Percentiles rank a stretch among this genome's conserved stretches.
phyloP scores from a whole-genome alignment of 2,329 filamentous ascomycete species.

The Colletotrichum sp. region DNA sequence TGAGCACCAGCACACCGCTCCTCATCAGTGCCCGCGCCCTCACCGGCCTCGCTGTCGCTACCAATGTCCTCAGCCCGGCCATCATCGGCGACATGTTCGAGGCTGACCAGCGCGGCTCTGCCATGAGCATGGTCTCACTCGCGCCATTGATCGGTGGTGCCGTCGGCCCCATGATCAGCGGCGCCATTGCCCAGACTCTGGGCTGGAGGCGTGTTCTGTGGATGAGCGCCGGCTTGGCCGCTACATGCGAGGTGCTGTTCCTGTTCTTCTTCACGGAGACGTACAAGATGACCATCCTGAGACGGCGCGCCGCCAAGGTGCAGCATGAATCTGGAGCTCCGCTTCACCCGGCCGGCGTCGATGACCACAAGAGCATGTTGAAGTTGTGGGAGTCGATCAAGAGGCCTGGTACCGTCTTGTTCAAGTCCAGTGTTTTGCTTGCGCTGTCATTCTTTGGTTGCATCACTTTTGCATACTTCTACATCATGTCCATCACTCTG shows the following conservation, averaged over 20 bases:
- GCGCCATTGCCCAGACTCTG: conserved; percentile 56
- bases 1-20: conserved; percentile 47
- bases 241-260: conserved; percentile 54
- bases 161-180: conserved; percentile 60
- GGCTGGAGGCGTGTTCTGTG: conserved; percentile 62
- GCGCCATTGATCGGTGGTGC: conserved; percentile 64
- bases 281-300: conserved; percentile 62
- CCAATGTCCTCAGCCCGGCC: conserved; percentile 67
- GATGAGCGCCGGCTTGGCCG: conserved; percentile 52
- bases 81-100: conserved; percentile 69
- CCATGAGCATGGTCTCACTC: conserved; percentile 62
- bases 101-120: conserved; percentile 60
- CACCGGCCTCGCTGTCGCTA: conserved; percentile 67
- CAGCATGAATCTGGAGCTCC: conserved; percentile 31
- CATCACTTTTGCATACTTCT: conserved; percentile 57
- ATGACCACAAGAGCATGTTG: conserved; percentile 27
- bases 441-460: conserved; percentile 50
- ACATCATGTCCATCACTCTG: conserved; percentile 59
- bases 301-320: conserved; percentile 41
- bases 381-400: conserved; percentile 46
- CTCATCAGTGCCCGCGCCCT: conserved; percentile 61
- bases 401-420: conserved; percentile 52
- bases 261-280: conserved; percentile 63
- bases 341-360: conserved; percentile 6
- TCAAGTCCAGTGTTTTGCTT: conserved; percentile 59